phyloP scores from a whole-genome alignment of 768 basidiomycete species.

The Amanita inopinata region DNA sequence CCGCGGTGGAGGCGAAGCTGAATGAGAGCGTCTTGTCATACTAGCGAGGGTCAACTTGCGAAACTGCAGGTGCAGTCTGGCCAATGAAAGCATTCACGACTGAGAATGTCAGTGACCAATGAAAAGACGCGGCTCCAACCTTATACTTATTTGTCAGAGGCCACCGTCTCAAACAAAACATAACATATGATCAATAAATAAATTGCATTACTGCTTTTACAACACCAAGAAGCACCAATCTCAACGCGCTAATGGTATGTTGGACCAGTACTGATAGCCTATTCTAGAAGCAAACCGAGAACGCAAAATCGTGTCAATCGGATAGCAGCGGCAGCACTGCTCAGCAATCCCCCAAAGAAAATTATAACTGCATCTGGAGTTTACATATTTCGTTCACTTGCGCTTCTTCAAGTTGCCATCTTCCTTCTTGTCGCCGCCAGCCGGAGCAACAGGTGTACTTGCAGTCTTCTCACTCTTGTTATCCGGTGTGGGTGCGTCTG shows the following conservation, averaged over 20 bases:
- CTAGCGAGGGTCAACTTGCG: neutral
- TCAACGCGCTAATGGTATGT: neutral
- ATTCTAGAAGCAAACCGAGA: neutral
- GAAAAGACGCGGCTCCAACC: too few relatives aligned
- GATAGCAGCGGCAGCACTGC: neutral
- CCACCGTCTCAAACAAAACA: neutral
- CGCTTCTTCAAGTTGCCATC: slow-evolving; percentile 69
- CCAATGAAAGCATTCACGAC: too few relatives aligned
- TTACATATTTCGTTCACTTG: slow-evolving; percentile 17
- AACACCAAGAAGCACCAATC: neutral
- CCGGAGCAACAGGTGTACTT: slow-evolving; percentile 57
- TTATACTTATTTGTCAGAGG: neutral
- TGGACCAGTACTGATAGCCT: slow-evolving; percentile 4
- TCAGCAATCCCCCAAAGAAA: neutral
- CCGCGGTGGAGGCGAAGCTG: slow-evolving; percentile 38
- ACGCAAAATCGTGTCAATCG: neutral
- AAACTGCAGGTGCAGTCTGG: neutral
- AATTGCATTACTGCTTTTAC: neutral
- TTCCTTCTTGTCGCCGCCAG: slow-evolving; percentile 66
- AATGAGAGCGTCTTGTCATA: slow-evolving; percentile 47
- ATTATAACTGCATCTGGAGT: neutral
- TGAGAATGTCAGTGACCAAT: too few relatives aligned
- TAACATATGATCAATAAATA: neutral
- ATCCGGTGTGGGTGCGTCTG: slow-evolving; percentile 52
- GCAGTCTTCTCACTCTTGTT: slow-evolving; percentile 61